phyloP scores from a whole-genome alignment of 768 basidiomycete species.

The Hericium coralloides region DNA sequence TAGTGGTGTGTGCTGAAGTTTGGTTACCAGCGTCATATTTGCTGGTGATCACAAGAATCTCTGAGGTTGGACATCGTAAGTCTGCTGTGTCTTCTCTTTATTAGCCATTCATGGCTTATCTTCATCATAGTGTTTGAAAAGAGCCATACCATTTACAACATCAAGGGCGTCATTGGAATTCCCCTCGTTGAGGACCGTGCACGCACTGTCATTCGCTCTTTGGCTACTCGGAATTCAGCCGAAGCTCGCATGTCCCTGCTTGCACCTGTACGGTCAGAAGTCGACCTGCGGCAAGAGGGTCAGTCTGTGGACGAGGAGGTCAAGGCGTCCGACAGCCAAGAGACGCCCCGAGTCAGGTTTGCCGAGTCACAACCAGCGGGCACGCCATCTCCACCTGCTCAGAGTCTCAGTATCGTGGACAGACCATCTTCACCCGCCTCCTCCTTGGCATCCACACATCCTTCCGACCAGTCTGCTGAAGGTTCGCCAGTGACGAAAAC shows the following conservation, averaged over 20 bases:
- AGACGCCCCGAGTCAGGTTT: conserved; percentile 43
- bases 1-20: not conserved
- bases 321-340: too few species aligned
- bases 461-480: conserved; percentile 35
- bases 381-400: conserved; percentile 29
- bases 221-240: conserved; percentile 41
- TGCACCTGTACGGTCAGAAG: conserved; percentile 8
- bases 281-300: not conserved
- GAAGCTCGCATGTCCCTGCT: conserved; percentile 39
- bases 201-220: conserved; percentile 36
- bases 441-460: conserved; percentile 48
- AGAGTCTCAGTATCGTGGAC: conserved; percentile 14
- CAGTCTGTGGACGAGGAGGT: too few species aligned
- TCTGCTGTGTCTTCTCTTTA: conserved; percentile 9
- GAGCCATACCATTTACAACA: conserved; percentile 50
- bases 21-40: conserved; percentile 56
- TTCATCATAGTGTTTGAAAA: conserved; percentile 50
- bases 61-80: conserved; percentile 60
- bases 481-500: conserved; percentile 51
- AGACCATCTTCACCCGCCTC: conserved; percentile 18
- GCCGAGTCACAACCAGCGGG: conserved; percentile 37
- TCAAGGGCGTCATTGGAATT: conserved; percentile 63
- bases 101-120: not conserved
- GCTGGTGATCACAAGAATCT: conserved; percentile 57
- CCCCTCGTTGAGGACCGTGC: conserved; percentile 65